Base-by-base conservation (phyloP, 2,329 filamentous ascomycete genomes). In the Beauveria medogensis region DNA sequence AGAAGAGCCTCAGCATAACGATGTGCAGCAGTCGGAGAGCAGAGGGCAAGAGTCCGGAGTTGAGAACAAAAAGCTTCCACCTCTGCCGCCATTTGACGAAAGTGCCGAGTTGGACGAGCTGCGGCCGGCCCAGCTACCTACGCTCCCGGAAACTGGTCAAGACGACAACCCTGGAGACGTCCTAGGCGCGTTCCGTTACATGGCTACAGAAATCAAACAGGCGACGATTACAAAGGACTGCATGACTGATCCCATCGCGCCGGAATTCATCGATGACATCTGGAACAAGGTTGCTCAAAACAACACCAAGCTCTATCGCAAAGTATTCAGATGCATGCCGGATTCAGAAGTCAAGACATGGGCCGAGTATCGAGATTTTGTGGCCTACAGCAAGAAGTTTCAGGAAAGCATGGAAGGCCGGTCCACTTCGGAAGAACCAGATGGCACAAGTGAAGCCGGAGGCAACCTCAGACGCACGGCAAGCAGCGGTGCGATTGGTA, bases 241-340 rank as follows among this genome's bases (percentile, higher is more conserved):
- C 75, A 99, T 99, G 92, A 84, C 82, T 18, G 94, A 99, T 73
- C 94, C 95, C 0, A 76, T 99, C 46, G 87, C 88, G 62, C 82
- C 91, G 59, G 78, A 82, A 1, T 99, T 99, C 74, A 90, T 91
- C 71, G 84, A 94, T 51, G 90, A 96, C 64, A 86, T 91, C 2
- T 99, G 95, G 95, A 87, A 88, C 65, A 82, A 86, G 20, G 86
- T 92, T 58, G 94, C 94, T 1, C 86, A 89, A 64, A 97, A 97
- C 77, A 99, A 99, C 72, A 99, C 94, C 3, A 93, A 92, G 71
- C 83, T 99, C 53, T 99, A 90, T 76, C 89, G 94, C 37, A 86
- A 89, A 63, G 93, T 99, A 9, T 99, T 99, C 78, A 87, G 92
- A 52, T 97, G 92, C 74, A 95, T 96, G 90, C 94, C 94, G 1